phyloP scores from a whole-genome alignment of 805 yeast species.

The Spencermartinsiella europaea region DNA sequence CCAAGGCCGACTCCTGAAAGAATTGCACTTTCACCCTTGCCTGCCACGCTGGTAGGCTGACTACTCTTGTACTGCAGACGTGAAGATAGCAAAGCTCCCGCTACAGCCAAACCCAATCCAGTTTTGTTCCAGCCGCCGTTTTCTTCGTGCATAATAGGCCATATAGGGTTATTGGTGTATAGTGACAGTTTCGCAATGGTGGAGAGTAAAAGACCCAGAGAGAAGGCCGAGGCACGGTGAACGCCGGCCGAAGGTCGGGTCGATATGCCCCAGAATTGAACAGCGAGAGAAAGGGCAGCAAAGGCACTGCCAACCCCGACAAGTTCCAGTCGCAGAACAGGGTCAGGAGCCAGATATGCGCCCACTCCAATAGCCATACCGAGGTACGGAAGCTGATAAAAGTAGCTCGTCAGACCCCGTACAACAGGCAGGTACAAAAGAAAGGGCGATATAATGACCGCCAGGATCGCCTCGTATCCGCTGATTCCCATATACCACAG shows the following conservation, averaged over 20 bases:
- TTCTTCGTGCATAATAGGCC: constrained; percentile 86
- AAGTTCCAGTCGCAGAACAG: constrained; percentile 62
- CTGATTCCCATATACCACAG: constrained; percentile 97
- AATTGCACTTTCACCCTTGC: constrained; percentile 27
- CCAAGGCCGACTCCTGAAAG: constrained; percentile 69
- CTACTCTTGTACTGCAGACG: constrained; percentile 18
- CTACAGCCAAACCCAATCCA: constrained; percentile 60
- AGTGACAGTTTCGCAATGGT: constrained; percentile 69
- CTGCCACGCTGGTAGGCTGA: constrained; percentile 22
- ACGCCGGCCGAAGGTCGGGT: constrained; percentile 29
- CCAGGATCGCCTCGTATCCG: constrained; percentile 78
- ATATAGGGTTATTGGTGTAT: constrained; percentile 86
- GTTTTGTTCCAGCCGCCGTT: constrained; percentile 83
- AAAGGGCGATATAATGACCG: constrained; percentile 55
- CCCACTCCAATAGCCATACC: constrained; percentile 65
- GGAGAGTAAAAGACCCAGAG: constrained; percentile 68
- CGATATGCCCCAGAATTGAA: constrained; percentile 43
- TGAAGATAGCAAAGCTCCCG: constrained; percentile 62
- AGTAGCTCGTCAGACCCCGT: constrained; percentile 34
- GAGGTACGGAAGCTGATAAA: constrained; percentile 53
- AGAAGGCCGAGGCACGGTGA: constrained; percentile 51
- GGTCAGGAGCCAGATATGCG: constrained; percentile 61
- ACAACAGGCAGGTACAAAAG: constrained; percentile 45
- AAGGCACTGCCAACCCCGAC: constrained; percentile 65
- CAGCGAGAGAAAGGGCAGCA: constrained; percentile 53